These are phyloP conservation scores for Vigna unguiculata DNA, from an alignment of 306 rosid genomes.

Conservation along the genomic window DNA sequence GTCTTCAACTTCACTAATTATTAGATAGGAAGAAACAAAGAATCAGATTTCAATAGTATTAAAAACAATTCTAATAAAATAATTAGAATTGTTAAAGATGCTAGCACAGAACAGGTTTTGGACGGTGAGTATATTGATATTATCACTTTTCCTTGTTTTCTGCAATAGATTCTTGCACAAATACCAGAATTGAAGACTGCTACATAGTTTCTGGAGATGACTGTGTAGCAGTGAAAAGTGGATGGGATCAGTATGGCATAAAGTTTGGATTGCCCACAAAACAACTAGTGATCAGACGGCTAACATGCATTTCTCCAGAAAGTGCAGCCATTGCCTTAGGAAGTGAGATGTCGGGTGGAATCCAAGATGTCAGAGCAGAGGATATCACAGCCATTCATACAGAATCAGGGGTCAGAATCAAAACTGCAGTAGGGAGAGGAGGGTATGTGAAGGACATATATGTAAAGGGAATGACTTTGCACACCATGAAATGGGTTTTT, in stretches of 20 bases:
- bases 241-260: constrained; percentile 89
- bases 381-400: constrained; percentile 67
- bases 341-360: constrained; percentile 89
- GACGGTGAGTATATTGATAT: neutral
- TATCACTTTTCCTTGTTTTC: neutral
- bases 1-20: neutral
- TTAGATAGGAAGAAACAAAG: too few relatives aligned
- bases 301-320: constrained; percentile 79
- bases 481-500: constrained; percentile 85
- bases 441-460: constrained; percentile 80
- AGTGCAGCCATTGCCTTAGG: constrained; percentile 85
- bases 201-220: constrained; percentile 91
- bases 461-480: constrained; percentile 63
- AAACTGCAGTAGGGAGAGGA: constrained; percentile 81
- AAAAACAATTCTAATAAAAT: too few relatives aligned
- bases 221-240: constrained; percentile 85
- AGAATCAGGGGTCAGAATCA: constrained; percentile 79
- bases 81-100: too few relatives aligned
- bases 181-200: constrained; percentile 80
- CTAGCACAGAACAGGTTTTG: neutral
- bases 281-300: constrained; percentile 64
- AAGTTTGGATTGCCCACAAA: constrained; percentile 80
- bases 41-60: too few relatives aligned
- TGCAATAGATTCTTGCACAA: constrained; percentile 73
- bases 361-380: constrained; percentile 77